These are phyloP conservation scores for Nidularia pulvinata DNA, from an alignment of 768 basidiomycete species.

Conservation along the genomic window DNA sequence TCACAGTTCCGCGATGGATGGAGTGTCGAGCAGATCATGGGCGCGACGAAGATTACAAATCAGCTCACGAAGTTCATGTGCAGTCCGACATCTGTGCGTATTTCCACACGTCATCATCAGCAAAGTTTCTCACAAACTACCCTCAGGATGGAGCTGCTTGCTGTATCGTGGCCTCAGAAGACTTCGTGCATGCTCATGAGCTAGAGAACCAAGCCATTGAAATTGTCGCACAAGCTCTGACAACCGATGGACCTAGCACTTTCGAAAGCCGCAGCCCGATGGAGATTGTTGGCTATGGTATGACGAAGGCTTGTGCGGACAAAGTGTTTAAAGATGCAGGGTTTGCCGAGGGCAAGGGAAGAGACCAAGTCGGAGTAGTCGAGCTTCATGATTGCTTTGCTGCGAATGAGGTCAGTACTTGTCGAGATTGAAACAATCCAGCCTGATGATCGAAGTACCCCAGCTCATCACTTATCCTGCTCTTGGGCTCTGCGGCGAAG, in stretches of 20 bases:
- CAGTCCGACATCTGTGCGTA: conserved; percentile 76
- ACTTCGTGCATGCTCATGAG: conserved; percentile 67
- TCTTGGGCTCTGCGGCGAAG: conserved; percentile 64
- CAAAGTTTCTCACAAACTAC: not conserved
- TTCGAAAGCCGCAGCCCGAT: conserved; percentile 74
- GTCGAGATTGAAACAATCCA: not conserved
- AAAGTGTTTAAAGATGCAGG: conserved; percentile 73
- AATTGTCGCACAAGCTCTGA: conserved; percentile 64
- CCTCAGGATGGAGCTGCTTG: conserved; percentile 72
- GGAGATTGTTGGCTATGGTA: conserved; percentile 80
- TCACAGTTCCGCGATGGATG: conserved; percentile 84
- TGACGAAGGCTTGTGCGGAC: conserved; percentile 71
- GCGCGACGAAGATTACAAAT: conserved; percentile 66
- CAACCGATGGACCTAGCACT: conserved; percentile 64
- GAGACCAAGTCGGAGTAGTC: conserved; percentile 80
- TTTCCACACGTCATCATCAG: not conserved
- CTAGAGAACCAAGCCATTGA: conserved; percentile 90
- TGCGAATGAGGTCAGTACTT: conserved; percentile 62
- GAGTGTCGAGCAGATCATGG: conserved; percentile 69
- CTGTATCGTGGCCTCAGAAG: conserved; percentile 77
- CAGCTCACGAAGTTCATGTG: conserved; percentile 86
- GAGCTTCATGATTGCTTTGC: conserved; percentile 90
- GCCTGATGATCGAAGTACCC: not conserved
- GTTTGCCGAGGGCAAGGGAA: conserved; percentile 57
- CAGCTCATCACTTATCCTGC: conserved; percentile 85